phyloP scores from a whole-genome alignment of 192 early-diverging fungal species.

The Geosiphon pyriformis region DNA sequence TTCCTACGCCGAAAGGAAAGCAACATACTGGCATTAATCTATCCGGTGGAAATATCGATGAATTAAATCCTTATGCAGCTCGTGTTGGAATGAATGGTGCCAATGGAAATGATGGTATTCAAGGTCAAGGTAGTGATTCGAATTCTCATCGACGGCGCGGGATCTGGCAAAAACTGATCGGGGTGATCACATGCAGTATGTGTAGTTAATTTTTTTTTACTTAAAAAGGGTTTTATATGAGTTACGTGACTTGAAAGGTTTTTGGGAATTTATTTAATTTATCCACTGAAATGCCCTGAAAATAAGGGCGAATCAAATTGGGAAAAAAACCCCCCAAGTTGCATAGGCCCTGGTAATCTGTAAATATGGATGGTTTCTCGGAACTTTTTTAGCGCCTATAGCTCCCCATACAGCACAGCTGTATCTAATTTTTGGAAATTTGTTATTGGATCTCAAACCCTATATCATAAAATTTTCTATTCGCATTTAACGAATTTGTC shows the following conservation, averaged over 20 bases:
- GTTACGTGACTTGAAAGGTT: background rate
- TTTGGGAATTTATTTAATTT: background rate
- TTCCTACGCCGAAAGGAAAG: background rate
- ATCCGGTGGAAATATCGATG: conserved; percentile 12
- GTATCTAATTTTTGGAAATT: background rate
- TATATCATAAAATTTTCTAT: background rate
- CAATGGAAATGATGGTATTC: conserved; percentile 17
- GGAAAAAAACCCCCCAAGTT: background rate
- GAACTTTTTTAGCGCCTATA: background rate
- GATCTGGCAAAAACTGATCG: conserved; percentile 40
- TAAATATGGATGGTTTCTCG: background rate
- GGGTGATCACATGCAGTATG: conserved; percentile 44
- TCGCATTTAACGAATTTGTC: background rate
- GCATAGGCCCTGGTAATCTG: background rate
- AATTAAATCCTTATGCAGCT: conserved; percentile 14
- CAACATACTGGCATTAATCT: conserved; percentile 12
- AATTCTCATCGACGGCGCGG: conserved; percentile 21
- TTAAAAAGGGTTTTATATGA: conserved; percentile 7
- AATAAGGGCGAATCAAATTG: background rate
- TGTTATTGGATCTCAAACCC: background rate
- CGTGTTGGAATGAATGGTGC: conserved; percentile 19
- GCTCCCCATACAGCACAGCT: background rate
- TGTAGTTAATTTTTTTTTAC: conserved; percentile 25
- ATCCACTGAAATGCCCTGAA: background rate
- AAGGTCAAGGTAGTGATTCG: conserved; percentile 20